Evolutionary conservation across 2,329 filamentous ascomycete species (phyloP).

Genomic region (Alternaria angustiovoidea): DNA sequence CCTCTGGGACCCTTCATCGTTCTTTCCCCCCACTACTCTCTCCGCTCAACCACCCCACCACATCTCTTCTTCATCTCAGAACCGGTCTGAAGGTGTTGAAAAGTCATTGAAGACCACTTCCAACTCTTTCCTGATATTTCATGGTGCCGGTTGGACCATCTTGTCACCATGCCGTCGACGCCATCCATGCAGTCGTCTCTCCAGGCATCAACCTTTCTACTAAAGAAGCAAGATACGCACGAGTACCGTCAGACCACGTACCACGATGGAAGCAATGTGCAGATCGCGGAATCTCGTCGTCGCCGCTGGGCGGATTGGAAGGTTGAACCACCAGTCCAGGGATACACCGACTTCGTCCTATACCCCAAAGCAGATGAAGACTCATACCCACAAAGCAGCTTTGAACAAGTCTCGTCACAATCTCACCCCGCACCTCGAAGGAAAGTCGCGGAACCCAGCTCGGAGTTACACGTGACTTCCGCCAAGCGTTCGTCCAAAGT

Average conservation of each 20-base stretch:
- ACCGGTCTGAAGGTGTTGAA: conserved; percentile 5
- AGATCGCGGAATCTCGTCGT: conserved; percentile 38
- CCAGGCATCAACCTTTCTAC: background rate
- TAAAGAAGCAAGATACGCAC: background rate
- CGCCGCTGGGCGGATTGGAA: conserved; percentile 17
- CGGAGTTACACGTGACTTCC: conserved; percentile 21
- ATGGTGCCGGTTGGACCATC: conserved; percentile 5
- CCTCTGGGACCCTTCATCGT: conserved; percentile 18
- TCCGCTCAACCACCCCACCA: conserved; percentile 11
- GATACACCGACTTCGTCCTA: conserved; percentile 12
- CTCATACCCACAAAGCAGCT: background rate
- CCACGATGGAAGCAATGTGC: conserved; percentile 31
- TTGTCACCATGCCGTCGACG: conserved; percentile 36
- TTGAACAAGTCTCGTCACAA: conserved; percentile 1
- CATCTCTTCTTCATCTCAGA: conserved; percentile 3
- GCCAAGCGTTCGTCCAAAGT: conserved; percentile 11
- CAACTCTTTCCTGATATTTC: conserved; percentile 8
- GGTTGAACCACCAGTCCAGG: background rate
- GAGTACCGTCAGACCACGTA: conserved; percentile 38
- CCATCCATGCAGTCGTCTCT: conserved; percentile 5
- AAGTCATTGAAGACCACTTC: conserved; percentile 5
- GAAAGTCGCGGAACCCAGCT: background rate
- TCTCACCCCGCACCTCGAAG: background rate
- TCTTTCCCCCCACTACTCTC: conserved; percentile 11
- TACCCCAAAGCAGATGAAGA: background rate